Conservation (phyloP, 2,329 filamentous ascomycete genomes). For the Juglanconis oblonga region DNA sequence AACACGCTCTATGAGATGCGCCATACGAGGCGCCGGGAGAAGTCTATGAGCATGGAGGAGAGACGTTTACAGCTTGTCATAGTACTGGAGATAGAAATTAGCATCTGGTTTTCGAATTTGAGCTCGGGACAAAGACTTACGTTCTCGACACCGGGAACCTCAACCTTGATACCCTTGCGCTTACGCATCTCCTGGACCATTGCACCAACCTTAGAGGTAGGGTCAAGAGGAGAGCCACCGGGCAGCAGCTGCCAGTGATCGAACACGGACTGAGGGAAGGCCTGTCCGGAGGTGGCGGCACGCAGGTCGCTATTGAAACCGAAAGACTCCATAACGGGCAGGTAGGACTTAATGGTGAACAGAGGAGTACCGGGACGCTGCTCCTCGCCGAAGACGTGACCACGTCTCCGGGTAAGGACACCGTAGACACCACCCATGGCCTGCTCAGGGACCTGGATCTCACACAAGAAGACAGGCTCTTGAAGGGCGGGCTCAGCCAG, state of each 20-base stretch:
- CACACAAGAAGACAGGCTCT: constrained; percentile 98
- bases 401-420: constrained; percentile 95
- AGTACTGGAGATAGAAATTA: constrained; percentile 68
- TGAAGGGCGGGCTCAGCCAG: constrained; percentile 87
- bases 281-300: constrained; percentile 89
- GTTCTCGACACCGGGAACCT: constrained; percentile 91
- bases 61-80: constrained; percentile 90
- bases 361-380: constrained; percentile 98
- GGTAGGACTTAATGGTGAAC: constrained; percentile 75
- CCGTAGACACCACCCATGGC: constrained; percentile 99
- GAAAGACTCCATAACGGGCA: constrained; percentile 40
- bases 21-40: constrained; percentile 36
- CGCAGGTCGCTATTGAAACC: constrained; percentile 98
- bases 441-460: constrained; percentile 97
- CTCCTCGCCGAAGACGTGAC: constrained; percentile 98
- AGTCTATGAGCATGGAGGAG: constrained; percentile 43
- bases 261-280: constrained; percentile 98
- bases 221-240: constrained; percentile 87
- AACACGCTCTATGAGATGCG: constrained; percentile 39
- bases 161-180: constrained; percentile 99
- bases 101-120: constrained; percentile 14
- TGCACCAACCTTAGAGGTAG: constrained; percentile 75
- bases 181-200: constrained; percentile 90
- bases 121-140: constrained; percentile 57
- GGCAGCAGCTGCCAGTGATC: constrained; percentile 98